Percentiles rank a stretch among this genome's conserved stretches.
Conservation (phyloP, 129 eudicot genomes). For the Heracleum sosnowskyi region DNA sequence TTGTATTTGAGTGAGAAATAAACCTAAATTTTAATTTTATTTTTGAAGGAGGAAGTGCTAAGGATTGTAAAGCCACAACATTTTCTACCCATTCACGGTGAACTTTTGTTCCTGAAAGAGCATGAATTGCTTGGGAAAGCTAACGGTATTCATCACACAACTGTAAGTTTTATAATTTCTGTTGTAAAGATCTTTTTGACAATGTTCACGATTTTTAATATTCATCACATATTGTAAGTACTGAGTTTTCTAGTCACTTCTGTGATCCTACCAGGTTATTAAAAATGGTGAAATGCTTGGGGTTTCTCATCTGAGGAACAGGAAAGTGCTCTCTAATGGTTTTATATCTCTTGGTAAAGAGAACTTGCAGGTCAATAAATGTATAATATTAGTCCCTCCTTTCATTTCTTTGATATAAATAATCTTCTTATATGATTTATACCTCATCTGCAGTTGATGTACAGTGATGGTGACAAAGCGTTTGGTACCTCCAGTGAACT, state of each 20-base stretch:
- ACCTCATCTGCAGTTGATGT: constrained; percentile 65
- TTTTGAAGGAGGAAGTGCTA: constrained; percentile 84
- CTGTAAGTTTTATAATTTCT: constrained; percentile 40
- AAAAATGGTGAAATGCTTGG: constrained; percentile 99
- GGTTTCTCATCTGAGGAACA: constrained; percentile 89
- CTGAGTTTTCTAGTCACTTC: background rate
- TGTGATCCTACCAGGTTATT: constrained; percentile 52
- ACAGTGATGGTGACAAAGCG: constrained; percentile 98
- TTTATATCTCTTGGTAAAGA: constrained; percentile 75
- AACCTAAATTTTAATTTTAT: background rate
- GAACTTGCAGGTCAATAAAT: constrained; percentile 63
- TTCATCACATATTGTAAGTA: background rate
- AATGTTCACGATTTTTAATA: background rate
- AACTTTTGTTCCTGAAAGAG: constrained; percentile 91
- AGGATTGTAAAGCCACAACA: constrained; percentile 98
- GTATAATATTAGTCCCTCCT: constrained; percentile 2
- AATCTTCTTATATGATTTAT: background rate
- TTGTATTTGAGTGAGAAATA: constrained; percentile 4
- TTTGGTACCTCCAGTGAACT: constrained; percentile 93
- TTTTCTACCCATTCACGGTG: constrained; percentile 93
- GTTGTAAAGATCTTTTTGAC: background rate
- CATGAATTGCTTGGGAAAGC: constrained; percentile 90
- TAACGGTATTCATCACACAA: constrained; percentile 87
- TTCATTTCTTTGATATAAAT: background rate
- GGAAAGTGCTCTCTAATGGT: constrained; percentile 88